Evolutionary conservation across 2,329 filamentous ascomycete genomes (phyloP), one percentile per base, ranked within the genome.

Genomic region (Pseudopithomyces maydicus): DNA sequence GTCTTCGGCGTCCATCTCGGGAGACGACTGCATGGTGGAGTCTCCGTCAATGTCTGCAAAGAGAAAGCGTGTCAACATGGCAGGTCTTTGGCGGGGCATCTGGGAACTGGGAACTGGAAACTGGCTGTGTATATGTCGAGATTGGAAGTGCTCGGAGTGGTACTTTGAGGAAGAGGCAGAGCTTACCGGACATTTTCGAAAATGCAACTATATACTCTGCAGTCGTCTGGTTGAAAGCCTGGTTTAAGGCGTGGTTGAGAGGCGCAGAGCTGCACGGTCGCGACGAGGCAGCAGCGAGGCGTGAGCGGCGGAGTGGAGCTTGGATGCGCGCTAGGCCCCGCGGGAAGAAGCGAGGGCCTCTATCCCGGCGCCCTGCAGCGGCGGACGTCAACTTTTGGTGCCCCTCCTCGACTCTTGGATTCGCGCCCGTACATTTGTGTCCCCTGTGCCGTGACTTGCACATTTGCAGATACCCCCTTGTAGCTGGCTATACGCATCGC

Each of bases 11-110:
- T 75, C 72, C 39, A 69, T 63, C 20, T 70, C 70, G 43, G 71
- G 66, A 7, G 74, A 69, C 43, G 81, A 83, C 58, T 80, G 78
- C 84, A 85, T 85, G 57, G 81, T 81, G 29, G 81, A 84, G 74
- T 85, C 83, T 43, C 82, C 82, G 71, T 85, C 83, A 64, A 66
- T 71, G 66, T 85, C 82, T 81, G 64, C 49, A 29, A 33, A 38
- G 22, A 15, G n/a, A 2, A 61, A 59, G 52, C 65, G 48, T 19
- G 47, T 58, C 15, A 29, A 39, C 14, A 39, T 52, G 29, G 23
- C n/a, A 36, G 45, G 33, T 36, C 11, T 45, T 43, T 42, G 46
- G 46, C 32, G 20, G 36, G 52, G 62, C 52, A 50, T 53, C 49
- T 48, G 55, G 58, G 62, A n/a, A n/a, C n/a, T 15, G 14, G 19